Evolutionary conservation across 495 filamentous ascomycete species (phyloP), one percentile per base, ranked within the genome.

Genomic region (Trichoderma erinaceum): DNA sequence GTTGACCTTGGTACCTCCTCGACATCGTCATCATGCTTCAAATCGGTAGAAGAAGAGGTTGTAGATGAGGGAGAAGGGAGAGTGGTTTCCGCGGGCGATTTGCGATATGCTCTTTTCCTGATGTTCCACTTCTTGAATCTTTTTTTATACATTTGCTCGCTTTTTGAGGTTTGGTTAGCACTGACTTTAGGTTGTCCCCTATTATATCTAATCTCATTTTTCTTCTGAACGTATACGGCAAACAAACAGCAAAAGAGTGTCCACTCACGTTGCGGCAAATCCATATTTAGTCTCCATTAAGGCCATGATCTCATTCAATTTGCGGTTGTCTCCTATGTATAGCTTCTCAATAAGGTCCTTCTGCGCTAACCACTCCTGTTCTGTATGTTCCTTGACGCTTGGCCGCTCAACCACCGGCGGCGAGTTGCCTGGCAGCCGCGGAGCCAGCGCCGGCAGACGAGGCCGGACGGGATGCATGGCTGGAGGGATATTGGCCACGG

Each of bases 251-350:
- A 52, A 21, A 21, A 23, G 18, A 18, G 21, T 21, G 48, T 3
- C 35, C 3, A 44, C 75, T 11, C 68, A 77, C 76, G 76, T 78
- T 4, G 76, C 76, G 32, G 73, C 77, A 70, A 78, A 78, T 21
- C 69, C 73, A 69, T 78, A 69, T 16, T 70, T 71, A 12, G 50
- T 32, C 13, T 70, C 29, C 74, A 78, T 76, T 0, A 77, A 75
- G 12, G 72, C 68, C 18, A 78, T 75, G 18, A 76, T 75, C 12
- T 78, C 75, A 56, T 76, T 77, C 18, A 78, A 71, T 46, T 76
- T 76, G 25, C 70, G 71, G 46, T 78, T 78, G 52, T 77, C 67
- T 1, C 70, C 66, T 68, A 78, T 76, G 68, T 78, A 78, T 16
- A 76, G 58, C 32, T 74, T 65, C 18, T 69, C 29, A 61, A 78